Base-by-base conservation (phyloP, 441 rosid genomes). In the Bruguiera hainesii region DNA sequence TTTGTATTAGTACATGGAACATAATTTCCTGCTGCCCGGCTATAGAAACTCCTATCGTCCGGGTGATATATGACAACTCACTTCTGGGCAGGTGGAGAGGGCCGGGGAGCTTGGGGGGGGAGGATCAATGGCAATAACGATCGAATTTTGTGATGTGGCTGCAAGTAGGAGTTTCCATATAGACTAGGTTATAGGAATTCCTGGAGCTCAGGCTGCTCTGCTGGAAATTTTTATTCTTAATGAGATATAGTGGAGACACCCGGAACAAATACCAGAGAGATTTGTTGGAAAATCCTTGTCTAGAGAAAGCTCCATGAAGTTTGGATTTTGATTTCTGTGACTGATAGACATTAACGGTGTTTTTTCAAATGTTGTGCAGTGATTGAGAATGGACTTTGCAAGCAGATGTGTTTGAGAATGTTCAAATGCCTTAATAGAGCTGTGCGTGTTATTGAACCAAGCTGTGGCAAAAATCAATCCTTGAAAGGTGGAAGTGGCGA, bases 381-480 rank as follows among this genome's bases (percentile, higher is more conserved):
- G 58, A 26, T 55, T 8, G 75, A 59, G 39, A 73, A 76, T 71
- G 82, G 88, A 64, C 87, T 92, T 56, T 79, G 76, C 63, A 90
- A 84, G 90, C 78, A 69, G 69, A 80, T 87, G 20, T 95, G 99
- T 77, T 65, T 84, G 80, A 82, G 68, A 81, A 76, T 83, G 87
- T 92, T 90, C 70, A 87, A 89, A 57, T 81, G 80, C 61, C 63
- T 92, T 62, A 73, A 77, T 35, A 53, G 73, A 25, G 81, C 89
- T 66, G 83, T 76, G 65, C 79, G 21, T 71, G 83, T 92, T 48
- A 60, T 62, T 4, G 98, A 90, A 68, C 48, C 75, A 48, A 63
- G 62, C 55, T 30, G 46, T 51, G 50, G 19, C 1, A 26, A 35
- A 5, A 74, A 71, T 60, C 71, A 68, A 20, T 52, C 75, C 31